Base-by-base conservation (phyloP, 768 basidiomycete species). In the Lentinula raphanica region DNA sequence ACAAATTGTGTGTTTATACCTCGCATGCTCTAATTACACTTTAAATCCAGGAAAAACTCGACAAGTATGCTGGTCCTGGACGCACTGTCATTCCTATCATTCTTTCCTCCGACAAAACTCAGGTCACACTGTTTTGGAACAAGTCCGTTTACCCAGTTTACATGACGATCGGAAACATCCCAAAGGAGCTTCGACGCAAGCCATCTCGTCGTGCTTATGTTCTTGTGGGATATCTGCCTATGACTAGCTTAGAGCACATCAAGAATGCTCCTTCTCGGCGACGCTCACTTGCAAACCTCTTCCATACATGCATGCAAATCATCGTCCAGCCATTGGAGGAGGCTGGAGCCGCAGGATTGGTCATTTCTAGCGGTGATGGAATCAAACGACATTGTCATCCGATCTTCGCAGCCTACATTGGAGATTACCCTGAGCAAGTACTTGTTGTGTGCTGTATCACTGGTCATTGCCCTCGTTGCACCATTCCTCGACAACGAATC, bases 381-480 rank as follows among this genome's bases (percentile, higher is more conserved):
- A 13, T 42, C n/a, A 42, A 42, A 17, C 40, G 40, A 8, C 36
- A 17, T 17, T 49, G 46, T 32, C 31, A 32, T 32, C 31, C 31
- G n/a, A n/a, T n/a, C n/a, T n/a, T n/a, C n/a, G n/a, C n/a, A n/a
- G n/a, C n/a, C n/a, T n/a, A n/a, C n/a, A n/a, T n/a, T n/a, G n/a
- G n/a, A n/a, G 62, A 66, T 45, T 63, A 65, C 40, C 65, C 62
- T 0, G 65, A 65, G 42, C 65, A 66, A 23, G 46, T 57, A 8
- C 32, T 64, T 7, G 65, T 61, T 12, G 58, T 49, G 13, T 57
- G 42, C 11, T 51, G 62, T 3, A 59, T 60, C 12, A 63, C 59
- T 53, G 59, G 56, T 0, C 31, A 42, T 27, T 63, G 62, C 21
- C 48, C n/a, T n/a, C n/a, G n/a, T n/a, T n/a, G n/a, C 36, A n/a